Conservation (phyloP, 2,329 filamentous ascomycete species). For the Achaetomium macrosporum region DNA sequence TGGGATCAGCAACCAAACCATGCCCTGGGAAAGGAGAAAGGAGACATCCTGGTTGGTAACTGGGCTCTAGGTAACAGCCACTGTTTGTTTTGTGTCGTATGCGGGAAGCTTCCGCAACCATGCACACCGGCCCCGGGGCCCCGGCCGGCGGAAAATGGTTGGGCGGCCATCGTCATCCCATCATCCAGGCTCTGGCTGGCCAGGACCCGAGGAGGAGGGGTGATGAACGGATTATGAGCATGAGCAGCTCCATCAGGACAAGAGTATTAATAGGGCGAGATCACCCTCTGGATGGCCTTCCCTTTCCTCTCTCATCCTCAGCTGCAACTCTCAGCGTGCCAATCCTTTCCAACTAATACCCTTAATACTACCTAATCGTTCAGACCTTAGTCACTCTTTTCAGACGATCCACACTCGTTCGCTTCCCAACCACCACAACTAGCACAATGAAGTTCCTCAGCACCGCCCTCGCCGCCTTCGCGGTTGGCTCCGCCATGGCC, state of each 20-base stretch:
- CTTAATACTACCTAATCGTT: neutral
- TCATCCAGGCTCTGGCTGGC: neutral
- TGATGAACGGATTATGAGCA: no score
- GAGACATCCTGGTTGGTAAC: neutral
- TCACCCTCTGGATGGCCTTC: neutral
- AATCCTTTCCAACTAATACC: neutral
- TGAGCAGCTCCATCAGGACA: neutral
- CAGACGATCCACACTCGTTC: neutral
- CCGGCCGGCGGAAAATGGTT: neutral
- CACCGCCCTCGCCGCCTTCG: slow-evolving; percentile 18
- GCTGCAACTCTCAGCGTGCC: neutral
- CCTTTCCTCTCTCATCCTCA: slow-evolving; percentile 1
- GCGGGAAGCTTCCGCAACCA: neutral
- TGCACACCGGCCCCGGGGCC: neutral
- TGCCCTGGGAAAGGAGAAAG: neutral
- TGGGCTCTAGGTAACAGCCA: no score
- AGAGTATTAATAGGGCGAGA: slow-evolving; percentile 1
- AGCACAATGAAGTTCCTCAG: slow-evolving; percentile 23
- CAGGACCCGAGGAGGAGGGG: no score
- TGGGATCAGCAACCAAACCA: slow-evolving; percentile 16
- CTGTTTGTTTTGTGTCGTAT: neutral
- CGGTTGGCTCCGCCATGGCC: slow-evolving; percentile 18
- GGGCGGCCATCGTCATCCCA: slow-evolving; percentile 1
- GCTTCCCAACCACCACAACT: slow-evolving; percentile 3
- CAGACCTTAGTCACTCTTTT: slow-evolving; percentile 17